A percentile compares a stretch with the other conserved stretches of the same genome.
Evolutionary conservation across 2,329 filamentous ascomycete species (phyloP).

Genomic region (Aurifilum marmelostoma): DNA sequence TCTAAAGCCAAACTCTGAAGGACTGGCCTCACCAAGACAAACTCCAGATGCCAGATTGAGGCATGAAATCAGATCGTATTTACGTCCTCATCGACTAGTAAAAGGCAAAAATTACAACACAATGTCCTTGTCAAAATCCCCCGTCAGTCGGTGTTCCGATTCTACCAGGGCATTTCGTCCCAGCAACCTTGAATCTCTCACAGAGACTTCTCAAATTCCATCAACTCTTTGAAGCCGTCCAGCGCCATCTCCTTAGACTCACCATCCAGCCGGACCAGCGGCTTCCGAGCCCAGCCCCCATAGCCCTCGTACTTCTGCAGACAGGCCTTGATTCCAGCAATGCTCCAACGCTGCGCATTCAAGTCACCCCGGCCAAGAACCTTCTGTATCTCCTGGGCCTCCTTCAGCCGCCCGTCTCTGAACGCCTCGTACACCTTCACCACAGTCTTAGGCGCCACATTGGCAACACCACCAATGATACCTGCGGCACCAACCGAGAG

Average conservation of each 20-base stretch:
- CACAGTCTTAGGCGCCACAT: conserved; percentile 66
- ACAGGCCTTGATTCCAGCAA: conserved; percentile 70
- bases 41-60: not conserved
- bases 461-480: conserved; percentile 72
- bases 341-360: conserved; percentile 69
- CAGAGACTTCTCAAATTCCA: conserved; percentile 24
- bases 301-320: conserved; percentile 67
- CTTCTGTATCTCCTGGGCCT: conserved; percentile 60
- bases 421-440: conserved; percentile 58
- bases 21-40: not conserved
- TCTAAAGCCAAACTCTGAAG: conserved; percentile 1
- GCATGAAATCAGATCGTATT: not conserved
- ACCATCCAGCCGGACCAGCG: conserved; percentile 40
- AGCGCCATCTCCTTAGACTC: conserved; percentile 12
- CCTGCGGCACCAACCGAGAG: conserved; percentile 71
- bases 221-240: conserved; percentile 23
- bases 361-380: conserved; percentile 70
- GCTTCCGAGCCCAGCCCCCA: conserved; percentile 62
- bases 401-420: conserved; percentile 52
- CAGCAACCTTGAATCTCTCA: no score
- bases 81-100: not conserved
- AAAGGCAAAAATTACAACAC: not conserved
- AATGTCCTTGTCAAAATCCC: not conserved
- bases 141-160: not conserved
- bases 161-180: not conserved